Evolutionary conservation across 257 asterid genomes (phyloP), one percentile per base, ranked within the genome.

Genomic region (Solanum pennellii): DNA sequence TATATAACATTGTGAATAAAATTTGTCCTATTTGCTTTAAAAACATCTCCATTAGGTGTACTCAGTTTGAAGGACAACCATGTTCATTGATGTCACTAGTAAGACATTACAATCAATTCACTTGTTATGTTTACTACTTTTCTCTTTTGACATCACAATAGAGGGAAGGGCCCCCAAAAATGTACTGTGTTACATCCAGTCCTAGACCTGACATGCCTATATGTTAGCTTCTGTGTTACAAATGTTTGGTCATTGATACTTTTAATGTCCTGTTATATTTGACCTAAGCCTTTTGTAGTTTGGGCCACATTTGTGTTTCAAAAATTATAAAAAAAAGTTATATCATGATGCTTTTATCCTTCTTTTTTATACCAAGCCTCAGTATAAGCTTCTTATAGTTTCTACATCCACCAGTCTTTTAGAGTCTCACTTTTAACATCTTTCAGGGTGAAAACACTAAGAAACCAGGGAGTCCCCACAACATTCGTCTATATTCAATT

Each of bases 381-480:
- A 12, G 9, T 74, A 74, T 6, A 20, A 5, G 49, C 27, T 37
- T 37, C 6, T 52, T 21, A 74, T 74, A 74, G 21, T 74, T 74
- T 74, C 82, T 21, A 5, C 33, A 39, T 74, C 82, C 33, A 39
- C 29, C 52, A 21, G 82, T 74, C 52, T 74, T 41, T 84, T 44
- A 62, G 73, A 83, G 83, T 37, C 33, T 84, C 66, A 66, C 86
- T 31, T 37, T 44, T 75, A 23, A 66, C 45, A 83, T 47, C 47
- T 89, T 89, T 77, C 92, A 95, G 98, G 98, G 98, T 25, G 98
- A 96, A 91, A 95, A 95, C 86, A 98, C 99, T 4, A 94, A 95
- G 89, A 96, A 95, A 89, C 98, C 98, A 39, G 98, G 98, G 27
- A 92, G 86, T 47, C 98, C 98, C 31, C 92, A 96, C 87, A 97